These are phyloP conservation scores for Flaveria ramosissima DNA, from an alignment of 129 eudicot species.

Conservation along the genomic window DNA sequence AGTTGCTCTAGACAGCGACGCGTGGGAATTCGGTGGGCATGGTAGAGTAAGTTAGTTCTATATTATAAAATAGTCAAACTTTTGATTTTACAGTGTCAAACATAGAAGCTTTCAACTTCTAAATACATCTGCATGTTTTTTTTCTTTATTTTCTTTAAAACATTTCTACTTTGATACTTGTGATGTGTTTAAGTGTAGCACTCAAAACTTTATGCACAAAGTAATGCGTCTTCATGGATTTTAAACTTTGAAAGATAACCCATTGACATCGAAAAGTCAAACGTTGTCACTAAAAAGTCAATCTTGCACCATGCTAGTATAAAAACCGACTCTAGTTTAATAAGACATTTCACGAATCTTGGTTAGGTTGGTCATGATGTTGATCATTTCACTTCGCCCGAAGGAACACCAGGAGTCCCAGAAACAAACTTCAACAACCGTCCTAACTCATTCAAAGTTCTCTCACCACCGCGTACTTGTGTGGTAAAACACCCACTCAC, in stretches of 20 bases:
- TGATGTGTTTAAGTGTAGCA: not conserved
- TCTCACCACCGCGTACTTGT: slow-evolving; percentile 92
- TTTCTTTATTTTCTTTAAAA: not conserved
- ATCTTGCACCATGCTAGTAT: not conserved
- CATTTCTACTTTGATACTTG: not conserved
- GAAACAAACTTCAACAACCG: slow-evolving; percentile 96
- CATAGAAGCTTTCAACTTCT: not conserved
- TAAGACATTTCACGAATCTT: slow-evolving; percentile 24
- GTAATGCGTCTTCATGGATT: not conserved
- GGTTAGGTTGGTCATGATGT: slow-evolving; percentile 84
- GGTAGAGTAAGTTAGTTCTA: slow-evolving; percentile 76
- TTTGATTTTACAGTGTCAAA: not conserved
- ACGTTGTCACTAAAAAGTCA: not conserved
- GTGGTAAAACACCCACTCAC: slow-evolving; percentile 54
- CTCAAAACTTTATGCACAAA: not conserved
- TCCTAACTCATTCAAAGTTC: slow-evolving; percentile 92
- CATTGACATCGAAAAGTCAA: not conserved
- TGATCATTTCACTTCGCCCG: slow-evolving; percentile 89
- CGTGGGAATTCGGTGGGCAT: slow-evolving; percentile 89
- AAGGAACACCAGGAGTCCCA: slow-evolving; percentile 93
- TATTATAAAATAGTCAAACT: no score
- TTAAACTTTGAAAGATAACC: not conserved
- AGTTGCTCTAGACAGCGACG: slow-evolving; percentile 96
- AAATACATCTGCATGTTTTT: not conserved
- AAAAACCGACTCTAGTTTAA: not conserved